These are phyloP conservation scores for Mucor velutinosus DNA, from an alignment of 371 early-diverging fungal species.

Conservation along the genomic window DNA sequence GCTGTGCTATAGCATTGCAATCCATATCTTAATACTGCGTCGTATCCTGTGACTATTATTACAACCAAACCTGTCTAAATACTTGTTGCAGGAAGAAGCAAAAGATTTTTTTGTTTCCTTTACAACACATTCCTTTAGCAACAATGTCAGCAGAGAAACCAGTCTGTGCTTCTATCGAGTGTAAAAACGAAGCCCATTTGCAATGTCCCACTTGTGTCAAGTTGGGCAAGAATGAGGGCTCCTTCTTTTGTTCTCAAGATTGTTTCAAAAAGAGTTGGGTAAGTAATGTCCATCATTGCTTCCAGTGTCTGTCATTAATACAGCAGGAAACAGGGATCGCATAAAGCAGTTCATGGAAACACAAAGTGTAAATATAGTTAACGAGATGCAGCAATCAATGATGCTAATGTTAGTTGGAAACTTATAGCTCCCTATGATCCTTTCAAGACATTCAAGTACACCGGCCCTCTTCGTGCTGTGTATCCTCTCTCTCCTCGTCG, in stretches of 20 bases:
- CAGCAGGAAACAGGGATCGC: slow-evolving; percentile 43
- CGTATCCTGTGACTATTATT: neutral
- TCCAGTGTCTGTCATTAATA: neutral
- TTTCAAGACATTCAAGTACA: slow-evolving; percentile 76
- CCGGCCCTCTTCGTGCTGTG: slow-evolving; percentile 81
- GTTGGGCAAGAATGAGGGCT: slow-evolving; percentile 57
- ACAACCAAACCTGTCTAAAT: neutral
- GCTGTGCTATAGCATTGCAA: neutral
- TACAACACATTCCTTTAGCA: neutral
- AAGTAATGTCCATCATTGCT: neutral
- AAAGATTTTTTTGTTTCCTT: neutral
- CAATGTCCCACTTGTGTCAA: slow-evolving; percentile 93
- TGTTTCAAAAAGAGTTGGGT: slow-evolving; percentile 91
- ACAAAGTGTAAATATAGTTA: slow-evolving; percentile 13
- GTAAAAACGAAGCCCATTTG: slow-evolving; percentile 75
- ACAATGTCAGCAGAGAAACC: slow-evolving; percentile 15
- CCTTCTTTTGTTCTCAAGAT: slow-evolving; percentile 86
- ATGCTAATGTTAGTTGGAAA: neutral
- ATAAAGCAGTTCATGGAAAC: slow-evolving; percentile 55
- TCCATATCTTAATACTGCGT: neutral
- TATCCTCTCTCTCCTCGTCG: slow-evolving; percentile 87
- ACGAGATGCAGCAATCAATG: neutral
- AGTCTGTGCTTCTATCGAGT: slow-evolving; percentile 48
- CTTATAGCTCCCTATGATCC: slow-evolving; percentile 71
- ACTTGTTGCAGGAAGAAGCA: neutral